These are phyloP conservation scores for Quercus phellos DNA, from an alignment of 331 rosid genomes.

Conservation along the genomic window DNA sequence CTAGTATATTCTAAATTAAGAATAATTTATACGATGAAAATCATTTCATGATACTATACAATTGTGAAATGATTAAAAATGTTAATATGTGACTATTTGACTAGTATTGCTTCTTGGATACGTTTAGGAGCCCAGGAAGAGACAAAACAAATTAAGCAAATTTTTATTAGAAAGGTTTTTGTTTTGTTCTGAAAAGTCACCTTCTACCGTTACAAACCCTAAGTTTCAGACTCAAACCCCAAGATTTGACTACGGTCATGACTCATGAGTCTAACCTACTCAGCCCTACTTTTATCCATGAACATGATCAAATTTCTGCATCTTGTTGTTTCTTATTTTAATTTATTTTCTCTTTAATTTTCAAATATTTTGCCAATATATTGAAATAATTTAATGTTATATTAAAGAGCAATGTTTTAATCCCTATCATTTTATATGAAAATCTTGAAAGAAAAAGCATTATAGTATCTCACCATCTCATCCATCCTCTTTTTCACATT, in stretches of 20 bases:
- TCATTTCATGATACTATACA: slow-evolving; percentile 7
- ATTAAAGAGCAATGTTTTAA: no score
- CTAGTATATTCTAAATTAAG: background rate
- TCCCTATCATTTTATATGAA: no score
- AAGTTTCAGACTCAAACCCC: slow-evolving; percentile 21
- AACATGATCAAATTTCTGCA: background rate
- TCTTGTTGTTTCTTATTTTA: background rate
- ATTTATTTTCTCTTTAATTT: background rate
- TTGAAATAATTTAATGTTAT: no score
- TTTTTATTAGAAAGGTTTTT: slow-evolving; percentile 7
- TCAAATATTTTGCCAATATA: no score
- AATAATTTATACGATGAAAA: background rate
- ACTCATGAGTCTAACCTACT: slow-evolving; percentile 36
- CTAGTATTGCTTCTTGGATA: slow-evolving; percentile 43
- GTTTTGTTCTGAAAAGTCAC: slow-evolving; percentile 42
- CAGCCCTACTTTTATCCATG: slow-evolving; percentile 6
- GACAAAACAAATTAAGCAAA: slow-evolving; percentile 20
- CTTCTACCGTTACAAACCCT: slow-evolving; percentile 28
- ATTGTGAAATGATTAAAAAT: background rate
- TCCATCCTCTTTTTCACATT: no score
- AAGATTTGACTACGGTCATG: slow-evolving; percentile 37
- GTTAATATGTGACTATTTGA: slow-evolving; percentile 31
- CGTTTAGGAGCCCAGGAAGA: slow-evolving; percentile 44
- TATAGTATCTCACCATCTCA: no score
- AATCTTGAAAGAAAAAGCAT: no score